Evolutionary conservation across 192 early-diverging fungal species (phyloP).

Genomic region (Nowakowskiella sp.): DNA sequence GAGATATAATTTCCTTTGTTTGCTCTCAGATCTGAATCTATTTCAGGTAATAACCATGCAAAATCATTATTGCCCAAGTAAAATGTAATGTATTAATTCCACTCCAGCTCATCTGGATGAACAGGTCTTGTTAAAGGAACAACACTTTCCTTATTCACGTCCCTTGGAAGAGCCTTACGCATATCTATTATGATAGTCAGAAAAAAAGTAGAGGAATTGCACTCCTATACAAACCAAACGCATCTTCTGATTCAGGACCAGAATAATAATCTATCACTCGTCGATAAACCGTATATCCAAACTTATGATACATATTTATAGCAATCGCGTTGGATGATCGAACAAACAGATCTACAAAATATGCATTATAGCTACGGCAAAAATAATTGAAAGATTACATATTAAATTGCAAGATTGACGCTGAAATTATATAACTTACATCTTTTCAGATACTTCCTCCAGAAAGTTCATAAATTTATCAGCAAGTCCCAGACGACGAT

Average conservation of each 20-base stretch:
- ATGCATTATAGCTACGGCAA: slow-evolving; percentile 59
- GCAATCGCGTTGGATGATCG: slow-evolving; percentile 85
- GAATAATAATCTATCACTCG: slow-evolving; percentile 83
- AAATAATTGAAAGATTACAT: background rate
- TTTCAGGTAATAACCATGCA: too few species aligned
- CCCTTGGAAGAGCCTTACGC: slow-evolving; percentile 85
- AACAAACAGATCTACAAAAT: slow-evolving; percentile 96
- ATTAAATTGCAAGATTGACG: background rate
- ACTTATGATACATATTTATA: slow-evolving; percentile 81
- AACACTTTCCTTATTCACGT: slow-evolving; percentile 58
- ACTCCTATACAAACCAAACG: slow-evolving; percentile 52
- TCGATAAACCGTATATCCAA: slow-evolving; percentile 88
- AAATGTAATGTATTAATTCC: too few species aligned
- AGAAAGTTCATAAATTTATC: slow-evolving; percentile 80
- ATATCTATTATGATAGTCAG: slow-evolving; percentile 59
- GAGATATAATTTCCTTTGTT: too few species aligned
- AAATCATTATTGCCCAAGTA: too few species aligned
- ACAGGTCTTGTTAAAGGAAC: slow-evolving; percentile 44
- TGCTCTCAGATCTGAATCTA: too few species aligned
- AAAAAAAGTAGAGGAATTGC: background rate
- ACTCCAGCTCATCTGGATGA: slow-evolving; percentile 48
- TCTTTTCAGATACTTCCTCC: slow-evolving; percentile 84
- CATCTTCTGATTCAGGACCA: slow-evolving; percentile 67
- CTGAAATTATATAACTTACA: slow-evolving; percentile 25
- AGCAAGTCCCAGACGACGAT: slow-evolving; percentile 83